A percentile compares a stretch with the other conserved stretches of the same genome.
phyloP scores from a whole-genome alignment of 2,329 filamentous ascomycete genomes.

The Sarocladium strictum region DNA sequence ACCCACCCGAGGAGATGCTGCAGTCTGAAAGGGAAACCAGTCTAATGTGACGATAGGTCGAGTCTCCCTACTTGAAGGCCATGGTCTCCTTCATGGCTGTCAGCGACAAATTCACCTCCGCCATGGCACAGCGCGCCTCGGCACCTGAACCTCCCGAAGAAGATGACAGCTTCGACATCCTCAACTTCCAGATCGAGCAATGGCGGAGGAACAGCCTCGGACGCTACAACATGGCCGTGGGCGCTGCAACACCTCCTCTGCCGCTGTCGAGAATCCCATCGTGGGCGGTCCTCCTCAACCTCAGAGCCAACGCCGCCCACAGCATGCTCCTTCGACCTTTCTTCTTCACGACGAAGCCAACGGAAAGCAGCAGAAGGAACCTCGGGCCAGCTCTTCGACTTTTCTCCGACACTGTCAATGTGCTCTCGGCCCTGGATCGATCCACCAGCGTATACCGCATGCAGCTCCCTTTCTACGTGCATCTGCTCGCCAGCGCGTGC shows the following conservation, averaged over 20 bases:
- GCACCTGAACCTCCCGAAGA: constrained; percentile 16
- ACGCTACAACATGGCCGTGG: background rate
- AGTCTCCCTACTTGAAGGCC: constrained; percentile 14
- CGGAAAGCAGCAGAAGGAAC: background rate
- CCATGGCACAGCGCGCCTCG: constrained; percentile 11
- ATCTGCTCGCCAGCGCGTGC: constrained; percentile 4
- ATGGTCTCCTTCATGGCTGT: constrained; percentile 16
- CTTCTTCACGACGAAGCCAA: constrained; percentile 6
- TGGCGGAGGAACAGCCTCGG: constrained; percentile 20
- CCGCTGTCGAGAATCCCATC: background rate
- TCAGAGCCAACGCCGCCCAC: constrained; percentile 9
- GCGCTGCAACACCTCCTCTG: background rate
- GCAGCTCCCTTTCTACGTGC: constrained; percentile 8
- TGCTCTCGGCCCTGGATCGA: background rate
- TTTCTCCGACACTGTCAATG: background rate
- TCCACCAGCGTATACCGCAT: background rate
- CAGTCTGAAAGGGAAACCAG: too few species aligned
- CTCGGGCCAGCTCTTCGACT: background rate
- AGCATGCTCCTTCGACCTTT: constrained; percentile 9
- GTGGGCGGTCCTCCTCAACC: constrained; percentile 7
- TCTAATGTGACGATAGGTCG: background rate
- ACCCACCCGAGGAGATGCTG: too few species aligned
- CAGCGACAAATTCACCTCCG: constrained; percentile 17
- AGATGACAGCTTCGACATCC: constrained; percentile 20
- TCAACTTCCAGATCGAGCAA: constrained; percentile 23